A percentile compares a stretch with the other conserved stretches of the same genome.
Conservation (phyloP, 2,329 filamentous ascomycete genomes). For the Aspergillus fumigatiaffinis region DNA sequence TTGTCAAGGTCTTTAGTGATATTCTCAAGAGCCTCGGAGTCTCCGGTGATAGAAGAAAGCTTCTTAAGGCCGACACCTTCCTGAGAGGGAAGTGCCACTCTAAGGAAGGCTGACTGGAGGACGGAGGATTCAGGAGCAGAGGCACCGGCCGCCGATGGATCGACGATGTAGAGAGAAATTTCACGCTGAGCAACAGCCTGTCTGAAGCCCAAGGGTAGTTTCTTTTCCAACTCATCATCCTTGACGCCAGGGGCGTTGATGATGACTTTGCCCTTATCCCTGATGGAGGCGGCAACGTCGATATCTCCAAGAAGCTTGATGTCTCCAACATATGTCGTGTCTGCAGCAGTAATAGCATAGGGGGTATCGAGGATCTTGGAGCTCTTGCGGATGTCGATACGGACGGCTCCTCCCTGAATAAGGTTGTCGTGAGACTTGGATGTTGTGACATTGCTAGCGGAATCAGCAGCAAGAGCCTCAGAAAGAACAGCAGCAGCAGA, state of each 20-base stretch:
- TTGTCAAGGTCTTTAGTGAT: constrained; percentile 59
- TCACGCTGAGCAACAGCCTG: constrained; percentile 67
- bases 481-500: constrained; percentile 61
- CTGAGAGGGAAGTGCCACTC: constrained; percentile 65
- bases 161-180: constrained; percentile 69
- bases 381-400: constrained; percentile 81
- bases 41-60: constrained; percentile 58
- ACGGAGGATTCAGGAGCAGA: constrained; percentile 66
- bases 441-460: constrained; percentile 58
- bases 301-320: constrained; percentile 76
- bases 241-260: constrained; percentile 75
- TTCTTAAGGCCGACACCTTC: constrained; percentile 63
- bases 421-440: constrained; percentile 60
- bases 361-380: constrained; percentile 79
- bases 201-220: constrained; percentile 66
- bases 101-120: constrained; percentile 77
- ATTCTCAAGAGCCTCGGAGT: constrained; percentile 60
- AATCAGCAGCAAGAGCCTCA: constrained; percentile 58
- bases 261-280: constrained; percentile 67
- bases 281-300: constrained; percentile 67
- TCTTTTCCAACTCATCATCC: constrained; percentile 84
- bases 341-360: constrained; percentile 74
- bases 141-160: constrained; percentile 64
- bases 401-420: constrained; percentile 69
- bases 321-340: constrained; percentile 74